phyloP scores from a whole-genome alignment of 305 asterid species.

The Coffea humblotiana region DNA sequence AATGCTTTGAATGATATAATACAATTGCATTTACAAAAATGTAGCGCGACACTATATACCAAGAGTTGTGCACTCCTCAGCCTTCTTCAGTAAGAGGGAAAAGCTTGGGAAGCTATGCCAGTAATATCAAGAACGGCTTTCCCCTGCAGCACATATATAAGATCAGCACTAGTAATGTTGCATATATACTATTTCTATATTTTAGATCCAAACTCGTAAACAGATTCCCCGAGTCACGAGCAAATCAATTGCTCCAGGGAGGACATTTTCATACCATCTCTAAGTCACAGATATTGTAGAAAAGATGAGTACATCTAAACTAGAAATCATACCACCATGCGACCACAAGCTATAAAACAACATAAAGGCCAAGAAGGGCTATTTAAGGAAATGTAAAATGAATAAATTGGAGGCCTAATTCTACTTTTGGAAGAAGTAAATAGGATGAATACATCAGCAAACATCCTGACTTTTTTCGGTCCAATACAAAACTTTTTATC shows the following conservation, averaged over 20 bases:
- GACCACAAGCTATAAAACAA: background rate
- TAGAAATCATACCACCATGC: background rate
- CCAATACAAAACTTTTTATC: background rate
- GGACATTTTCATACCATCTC: background rate
- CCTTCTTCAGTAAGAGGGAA: background rate
- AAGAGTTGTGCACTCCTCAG: background rate
- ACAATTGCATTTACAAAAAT: constrained; percentile 21
- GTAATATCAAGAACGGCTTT: constrained; percentile 38
- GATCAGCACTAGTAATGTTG: background rate
- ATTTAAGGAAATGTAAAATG: background rate
- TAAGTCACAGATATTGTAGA: background rate
- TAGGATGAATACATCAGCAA: background rate
- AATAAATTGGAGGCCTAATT: background rate
- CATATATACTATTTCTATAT: background rate
- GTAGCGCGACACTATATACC: constrained; percentile 7
- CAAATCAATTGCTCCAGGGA: background rate
- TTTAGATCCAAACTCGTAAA: background rate
- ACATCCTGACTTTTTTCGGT: background rate
- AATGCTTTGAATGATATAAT: constrained; percentile 17
- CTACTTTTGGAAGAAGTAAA: background rate
- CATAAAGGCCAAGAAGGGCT: background rate
- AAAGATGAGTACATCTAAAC: background rate
- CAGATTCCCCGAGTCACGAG: background rate
- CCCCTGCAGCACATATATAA: constrained; percentile 33
- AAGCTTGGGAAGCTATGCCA: constrained; percentile 21